Evolutionary conservation across 805 yeast species (phyloP), one percentile per base, ranked within the genome.

Genomic region (Saturnispora sanitii): DNA sequence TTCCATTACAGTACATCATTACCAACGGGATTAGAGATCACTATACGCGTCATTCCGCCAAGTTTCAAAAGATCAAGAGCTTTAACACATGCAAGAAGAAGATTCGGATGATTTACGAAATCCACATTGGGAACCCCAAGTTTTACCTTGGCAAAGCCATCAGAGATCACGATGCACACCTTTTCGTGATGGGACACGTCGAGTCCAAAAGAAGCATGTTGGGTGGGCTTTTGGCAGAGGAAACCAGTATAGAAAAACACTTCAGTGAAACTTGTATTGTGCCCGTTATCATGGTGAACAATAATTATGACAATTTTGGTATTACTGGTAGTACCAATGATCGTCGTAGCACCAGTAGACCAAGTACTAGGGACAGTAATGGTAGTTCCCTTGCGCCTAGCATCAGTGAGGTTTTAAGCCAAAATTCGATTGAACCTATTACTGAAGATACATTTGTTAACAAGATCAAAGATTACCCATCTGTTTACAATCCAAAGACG

Each of bases 161-260:
- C 23, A 58, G 54, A 31, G 70, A 67, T 15, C 70, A 68, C 51
- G 71, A 67, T 35, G 74, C 74, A 7, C 52, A 64, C 3, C 51
- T 66, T 16, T 51, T 71, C 36, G 59, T 70, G 11, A 71, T 70
- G 30, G 75, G 75, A 4, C 65, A 72, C 3, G 57, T 63, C 20
- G 61, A 62, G 28, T 49, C 57, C 3, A 54, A 51, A 18, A 56
- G 61, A 38, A 60, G 66, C 15, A 68, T 69, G 0, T 58, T 70
- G 2, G 25, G 44, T 40, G 65, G 56, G 33, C 55, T 66, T 4
- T 45, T 68, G 35, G 52, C 52, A 15, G 48, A 58, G 6, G 68
- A 73, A 1, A 68, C 70, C 28, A 64, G 72, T 2, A 57, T 71
- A 52, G 67, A 73, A 3, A 70, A 70, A 45, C 65, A 66, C 45